Evolutionary conservation across 2,329 filamentous ascomycete species (phyloP).

Genomic region (Aspergillus aculeatinus): DNA sequence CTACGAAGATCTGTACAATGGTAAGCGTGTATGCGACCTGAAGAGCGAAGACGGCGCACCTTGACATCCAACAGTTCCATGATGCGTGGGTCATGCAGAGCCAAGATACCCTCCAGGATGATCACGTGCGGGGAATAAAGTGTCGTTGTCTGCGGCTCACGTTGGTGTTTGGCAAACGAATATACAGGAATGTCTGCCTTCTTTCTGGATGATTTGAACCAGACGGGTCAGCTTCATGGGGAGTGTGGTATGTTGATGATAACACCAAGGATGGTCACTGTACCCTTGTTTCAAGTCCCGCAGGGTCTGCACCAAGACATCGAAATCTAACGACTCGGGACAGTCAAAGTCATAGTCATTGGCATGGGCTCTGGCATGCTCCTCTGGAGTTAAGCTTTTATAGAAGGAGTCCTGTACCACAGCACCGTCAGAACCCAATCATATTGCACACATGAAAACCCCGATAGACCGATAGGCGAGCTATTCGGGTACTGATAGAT

Average conservation of each 20-base stretch:
- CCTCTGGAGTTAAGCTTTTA: constrained; percentile 77
- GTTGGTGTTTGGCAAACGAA: constrained; percentile 88
- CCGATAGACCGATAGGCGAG: background rate
- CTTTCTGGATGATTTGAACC: constrained; percentile 25
- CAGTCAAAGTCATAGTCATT: constrained; percentile 98
- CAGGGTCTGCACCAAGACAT: constrained; percentile 75
- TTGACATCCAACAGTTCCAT: constrained; percentile 88
- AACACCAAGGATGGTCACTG: background rate
- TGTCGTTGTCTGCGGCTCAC: constrained; percentile 73
- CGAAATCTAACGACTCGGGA: constrained; percentile 92
- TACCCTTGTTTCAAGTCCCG: constrained; percentile 90
- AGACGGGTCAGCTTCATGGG: background rate
- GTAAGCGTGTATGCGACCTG: background rate
- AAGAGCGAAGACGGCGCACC: constrained; percentile 46
- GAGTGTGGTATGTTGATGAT: background rate
- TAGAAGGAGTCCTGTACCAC: constrained; percentile 85
- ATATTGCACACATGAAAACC: background rate
- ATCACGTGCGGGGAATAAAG: constrained; percentile 97
- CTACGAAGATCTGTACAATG: constrained; percentile 74
- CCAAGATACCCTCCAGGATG: constrained; percentile 93
- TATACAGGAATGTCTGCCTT: constrained; percentile 86
- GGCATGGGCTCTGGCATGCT: constrained; percentile 75
- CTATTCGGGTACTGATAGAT: background rate
- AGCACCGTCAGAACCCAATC: constrained; percentile 20
- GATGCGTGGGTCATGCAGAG: constrained; percentile 82